Base-by-base conservation (phyloP, 2,329 filamentous ascomycete genomes). In the Orbilia oligospora region DNA sequence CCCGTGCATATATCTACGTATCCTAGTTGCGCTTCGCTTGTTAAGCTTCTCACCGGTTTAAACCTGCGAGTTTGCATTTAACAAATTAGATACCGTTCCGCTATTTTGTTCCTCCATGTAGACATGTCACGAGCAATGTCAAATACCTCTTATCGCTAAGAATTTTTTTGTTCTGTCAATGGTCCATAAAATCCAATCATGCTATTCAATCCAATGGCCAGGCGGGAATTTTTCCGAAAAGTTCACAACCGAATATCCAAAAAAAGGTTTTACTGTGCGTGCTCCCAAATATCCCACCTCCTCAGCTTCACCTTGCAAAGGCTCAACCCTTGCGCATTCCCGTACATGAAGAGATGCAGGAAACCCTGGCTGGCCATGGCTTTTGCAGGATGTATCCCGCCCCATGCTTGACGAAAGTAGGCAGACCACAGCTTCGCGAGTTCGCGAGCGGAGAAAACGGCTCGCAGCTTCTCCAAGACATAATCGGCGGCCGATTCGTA, bases 151-250 rank as follows among this genome's bases (percentile, higher is more conserved):
- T 55, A 38, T 38, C 30, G 27, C 38, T 38, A 8, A 20, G 30
- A 22, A 12, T 58, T 36, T 58, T 58, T 20, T 10, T 55, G 18
- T 55, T 20, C 0, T 18, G 27, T 55, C n/a, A n/a, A n/a, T 33
- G 41, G 14, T 33, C 33, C 41, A 46, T 12, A 46, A 12, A 36
- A 63, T 27, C 38, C 20, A 56, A 56, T 2, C 10, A 38, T n/a
- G 20, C 18, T 48, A 22, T 33, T 3, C 46, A 64, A 56, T 49
- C 20, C 33, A 33, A 63, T 75, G 71, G 71, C 27, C 53, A 63
- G 61, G 71, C 71, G 71, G 71, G 71, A 75, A 75, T 75, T 75
- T 75, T 64, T 68, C 71, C 71, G 71, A 69, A 75, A 67, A 44
- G 44, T 24, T 24, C 14, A 38, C 61, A 65, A 49, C 56, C 36